Conservation (phyloP, 768 basidiomycete species). For the Tricholoma saponaceum region DNA sequence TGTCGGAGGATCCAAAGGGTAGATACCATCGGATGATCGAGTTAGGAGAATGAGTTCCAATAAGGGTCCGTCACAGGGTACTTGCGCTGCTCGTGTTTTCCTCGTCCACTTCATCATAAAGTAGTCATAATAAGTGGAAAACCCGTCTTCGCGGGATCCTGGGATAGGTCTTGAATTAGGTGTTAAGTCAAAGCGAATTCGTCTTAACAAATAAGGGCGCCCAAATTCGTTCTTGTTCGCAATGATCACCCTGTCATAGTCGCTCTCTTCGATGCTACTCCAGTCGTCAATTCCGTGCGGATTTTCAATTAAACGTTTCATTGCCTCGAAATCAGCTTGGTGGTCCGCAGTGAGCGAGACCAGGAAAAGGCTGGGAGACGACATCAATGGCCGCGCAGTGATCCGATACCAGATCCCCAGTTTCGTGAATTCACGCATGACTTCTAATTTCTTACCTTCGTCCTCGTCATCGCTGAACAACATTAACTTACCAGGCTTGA, state of each 20-base stretch:
- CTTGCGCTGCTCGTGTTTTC: conserved; percentile 34
- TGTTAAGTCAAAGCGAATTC: conserved; percentile 61
- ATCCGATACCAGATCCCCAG: conserved; percentile 59
- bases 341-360: conserved; percentile 53
- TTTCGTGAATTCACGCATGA: conserved; percentile 66
- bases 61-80: conserved; percentile 58
- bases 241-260: conserved; percentile 49
- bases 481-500: conserved; percentile 29
- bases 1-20: conserved; percentile 21
- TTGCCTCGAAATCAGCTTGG: conserved; percentile 55
- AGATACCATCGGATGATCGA: conserved; percentile 37
- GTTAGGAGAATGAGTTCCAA: conserved; percentile 48
- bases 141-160: conserved; percentile 45
- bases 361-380: conserved; percentile 56
- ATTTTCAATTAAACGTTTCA: conserved; percentile 44
- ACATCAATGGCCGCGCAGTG: conserved; percentile 50
- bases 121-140: conserved; percentile 55
- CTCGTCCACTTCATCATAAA: conserved; percentile 53
- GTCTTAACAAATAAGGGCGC: conserved; percentile 50
- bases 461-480: conserved; percentile 37
- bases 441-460: conserved; percentile 40
- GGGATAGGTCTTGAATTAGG: conserved; percentile 53
- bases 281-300: conserved; percentile 54
- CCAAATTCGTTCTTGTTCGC: conserved; percentile 54
- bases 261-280: conserved; percentile 43